These are phyloP conservation scores for Amylocystis lapponica DNA, from an alignment of 768 basidiomycete species.

Conservation along the genomic window DNA sequence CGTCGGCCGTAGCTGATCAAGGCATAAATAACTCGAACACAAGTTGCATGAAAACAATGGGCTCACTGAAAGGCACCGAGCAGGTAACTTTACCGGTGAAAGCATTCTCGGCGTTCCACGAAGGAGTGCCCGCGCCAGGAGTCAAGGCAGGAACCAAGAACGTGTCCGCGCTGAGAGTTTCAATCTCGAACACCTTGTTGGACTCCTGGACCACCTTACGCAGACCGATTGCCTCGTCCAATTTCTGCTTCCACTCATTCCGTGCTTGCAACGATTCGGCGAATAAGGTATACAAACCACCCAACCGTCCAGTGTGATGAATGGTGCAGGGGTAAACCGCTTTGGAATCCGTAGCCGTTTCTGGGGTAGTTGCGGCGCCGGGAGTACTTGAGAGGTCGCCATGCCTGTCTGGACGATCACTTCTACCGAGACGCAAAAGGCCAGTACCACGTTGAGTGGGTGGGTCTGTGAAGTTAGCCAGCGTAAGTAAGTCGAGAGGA, in stretches of 20 bases:
- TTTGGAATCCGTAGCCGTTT: slow-evolving; percentile 55
- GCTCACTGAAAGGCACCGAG: slow-evolving; percentile 84
- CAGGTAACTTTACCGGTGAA: slow-evolving; percentile 88
- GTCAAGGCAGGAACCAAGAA: slow-evolving; percentile 73
- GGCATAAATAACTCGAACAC: slow-evolving; percentile 7
- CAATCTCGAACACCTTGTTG: slow-evolving; percentile 92
- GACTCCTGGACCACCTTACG: slow-evolving; percentile 87
- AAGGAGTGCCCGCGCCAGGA: slow-evolving; percentile 36
- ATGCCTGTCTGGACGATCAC: slow-evolving; percentile 31
- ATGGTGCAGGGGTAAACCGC: slow-evolving; percentile 85
- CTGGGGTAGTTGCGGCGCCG: slow-evolving; percentile 29
- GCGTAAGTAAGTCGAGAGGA: slow-evolving; percentile 82
- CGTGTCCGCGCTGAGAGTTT: slow-evolving; percentile 83
- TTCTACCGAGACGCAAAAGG: slow-evolving; percentile 59
- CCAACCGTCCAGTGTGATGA: slow-evolving; percentile 82
- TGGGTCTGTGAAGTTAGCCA: slow-evolving; percentile 78
- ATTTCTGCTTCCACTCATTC: slow-evolving; percentile 82
- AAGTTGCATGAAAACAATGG: not conserved
- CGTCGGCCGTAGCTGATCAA: slow-evolving; percentile 68
- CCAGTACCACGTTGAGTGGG: slow-evolving; percentile 72
- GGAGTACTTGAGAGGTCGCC: slow-evolving; percentile 18
- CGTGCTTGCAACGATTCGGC: slow-evolving; percentile 75
- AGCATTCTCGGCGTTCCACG: slow-evolving; percentile 64
- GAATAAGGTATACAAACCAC: slow-evolving; percentile 83
- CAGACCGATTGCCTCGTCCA: slow-evolving; percentile 83